phyloP scores from a whole-genome alignment of 75 land plant species.

The Ceratopteris richardii region DNA sequence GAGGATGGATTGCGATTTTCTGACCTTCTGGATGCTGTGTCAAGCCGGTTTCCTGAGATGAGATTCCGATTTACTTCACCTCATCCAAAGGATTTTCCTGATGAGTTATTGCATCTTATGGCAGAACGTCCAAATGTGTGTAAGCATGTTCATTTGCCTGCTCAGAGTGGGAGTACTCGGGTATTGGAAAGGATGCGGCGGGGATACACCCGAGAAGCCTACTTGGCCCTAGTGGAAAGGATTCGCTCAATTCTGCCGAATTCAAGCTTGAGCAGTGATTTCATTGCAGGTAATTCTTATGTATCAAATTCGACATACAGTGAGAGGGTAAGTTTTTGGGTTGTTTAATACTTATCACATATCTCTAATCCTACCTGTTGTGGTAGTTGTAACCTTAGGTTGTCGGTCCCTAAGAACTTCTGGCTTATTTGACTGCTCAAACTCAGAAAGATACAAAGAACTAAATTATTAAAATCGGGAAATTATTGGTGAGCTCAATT shows the following conservation, averaged over 20 bases:
- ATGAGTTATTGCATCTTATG: constrained; percentile 78
- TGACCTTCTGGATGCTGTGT: constrained; percentile 63
- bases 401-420: no score
- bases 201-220: constrained; percentile 90
- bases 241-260: constrained; percentile 78
- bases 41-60: constrained; percentile 78
- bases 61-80: constrained; percentile 95
- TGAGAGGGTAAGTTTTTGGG: no score
- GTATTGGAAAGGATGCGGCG: constrained; percentile 93
- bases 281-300: constrained; percentile 69
- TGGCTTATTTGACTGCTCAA: no score
- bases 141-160: constrained; percentile 87
- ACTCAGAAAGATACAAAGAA: no score
- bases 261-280: constrained; percentile 89
- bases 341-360: no score
- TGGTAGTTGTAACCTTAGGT: no score
- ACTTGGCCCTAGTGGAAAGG: constrained; percentile 83
- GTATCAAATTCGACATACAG: neutral
- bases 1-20: constrained; percentile 71
- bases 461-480: no score
- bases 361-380: no score
- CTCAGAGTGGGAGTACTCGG: constrained; percentile 77
- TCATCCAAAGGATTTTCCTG: constrained; percentile 98
- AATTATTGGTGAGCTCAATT: no score
- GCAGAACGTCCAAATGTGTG: constrained; percentile 79